These are phyloP conservation scores for Lactifluus volemus DNA, from an alignment of 768 basidiomycete genomes.

Conservation along the genomic window DNA sequence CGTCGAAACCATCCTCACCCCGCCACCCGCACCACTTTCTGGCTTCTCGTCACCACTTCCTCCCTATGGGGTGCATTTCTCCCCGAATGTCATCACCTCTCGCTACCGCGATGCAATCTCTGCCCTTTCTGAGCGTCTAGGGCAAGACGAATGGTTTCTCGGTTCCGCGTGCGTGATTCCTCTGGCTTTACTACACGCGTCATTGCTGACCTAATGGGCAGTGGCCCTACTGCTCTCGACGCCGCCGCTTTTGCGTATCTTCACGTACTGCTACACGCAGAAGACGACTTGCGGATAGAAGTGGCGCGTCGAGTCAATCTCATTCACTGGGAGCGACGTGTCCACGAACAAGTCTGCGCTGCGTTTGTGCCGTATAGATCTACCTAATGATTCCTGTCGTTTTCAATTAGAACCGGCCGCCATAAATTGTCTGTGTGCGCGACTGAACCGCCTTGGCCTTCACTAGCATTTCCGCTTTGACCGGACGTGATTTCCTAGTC, in stretches of 20 bases:
- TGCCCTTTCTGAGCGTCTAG: constrained; percentile 66
- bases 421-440: background rate
- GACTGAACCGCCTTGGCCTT: background rate
- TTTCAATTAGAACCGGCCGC: background rate
- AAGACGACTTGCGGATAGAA: constrained; percentile 44
- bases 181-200: background rate
- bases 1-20: constrained; percentile 45
- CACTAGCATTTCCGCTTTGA: background rate
- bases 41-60: constrained; percentile 61
- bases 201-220: constrained; percentile 25
- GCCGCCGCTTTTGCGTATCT: constrained; percentile 79
- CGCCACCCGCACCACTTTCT: constrained; percentile 61
- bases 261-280: constrained; percentile 49
- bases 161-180: constrained; percentile 48
- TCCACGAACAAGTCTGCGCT: constrained; percentile 47
- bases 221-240: constrained; percentile 71
- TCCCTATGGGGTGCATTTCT: constrained; percentile 48
- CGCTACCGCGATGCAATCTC: constrained; percentile 65
- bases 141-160: constrained; percentile 74
- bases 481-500: background rate
- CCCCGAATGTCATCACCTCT: constrained; percentile 39
- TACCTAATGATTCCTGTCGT: background rate
- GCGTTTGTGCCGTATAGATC: constrained; percentile 29
- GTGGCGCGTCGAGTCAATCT: constrained; percentile 68
- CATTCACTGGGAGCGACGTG: constrained; percentile 68